Percentiles rank a stretch among this genome's conserved stretches.
Evolutionary conservation across 768 basidiomycete species (phyloP).

Genomic region (Krasilnikovozyma curviuscula): DNA sequence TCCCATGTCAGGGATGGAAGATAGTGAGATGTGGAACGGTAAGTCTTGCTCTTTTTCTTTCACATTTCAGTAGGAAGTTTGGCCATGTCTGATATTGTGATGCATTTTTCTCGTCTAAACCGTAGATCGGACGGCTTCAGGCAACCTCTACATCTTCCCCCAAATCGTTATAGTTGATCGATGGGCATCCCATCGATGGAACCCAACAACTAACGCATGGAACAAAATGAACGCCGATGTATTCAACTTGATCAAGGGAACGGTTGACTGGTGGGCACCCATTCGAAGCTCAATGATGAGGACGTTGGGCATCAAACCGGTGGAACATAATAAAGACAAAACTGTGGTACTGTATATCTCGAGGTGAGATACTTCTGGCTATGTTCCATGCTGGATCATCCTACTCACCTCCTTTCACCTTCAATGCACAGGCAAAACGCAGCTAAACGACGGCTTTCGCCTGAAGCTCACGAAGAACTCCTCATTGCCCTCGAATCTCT

Average conservation of each 20-base stretch:
- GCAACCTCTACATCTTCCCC: constrained; percentile 11
- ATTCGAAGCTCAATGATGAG: constrained; percentile 11
- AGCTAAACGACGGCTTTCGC: constrained; percentile 6
- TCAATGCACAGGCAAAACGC: constrained; percentile 4
- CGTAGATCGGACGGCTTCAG: constrained; percentile 7
- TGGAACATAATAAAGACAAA: neutral
- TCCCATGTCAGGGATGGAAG: neutral
- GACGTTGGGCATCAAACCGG: neutral
- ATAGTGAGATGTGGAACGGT: constrained; percentile 5
- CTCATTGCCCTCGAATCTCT: constrained; percentile 1
- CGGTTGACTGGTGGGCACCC: constrained; percentile 3
- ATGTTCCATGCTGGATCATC: neutral
- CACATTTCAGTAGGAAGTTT: neutral
- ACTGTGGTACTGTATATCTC: neutral
- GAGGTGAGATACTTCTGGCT: neutral
- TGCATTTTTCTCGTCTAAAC: neutral
- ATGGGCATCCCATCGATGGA: constrained; percentile 11
- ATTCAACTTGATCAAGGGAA: neutral
- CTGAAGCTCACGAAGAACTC: constrained; percentile 2
- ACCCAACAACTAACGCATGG: constrained; percentile 7
- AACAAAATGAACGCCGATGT: constrained; percentile 11
- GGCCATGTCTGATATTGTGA: no score
- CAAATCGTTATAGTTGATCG: constrained; percentile 12
- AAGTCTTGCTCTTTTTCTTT: neutral
- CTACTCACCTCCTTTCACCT: neutral